Evolutionary conservation across 306 rosid species (phyloP), one percentile per base, ranked within the genome.

Genomic region (Amphicarpaea edgeworthii): DNA sequence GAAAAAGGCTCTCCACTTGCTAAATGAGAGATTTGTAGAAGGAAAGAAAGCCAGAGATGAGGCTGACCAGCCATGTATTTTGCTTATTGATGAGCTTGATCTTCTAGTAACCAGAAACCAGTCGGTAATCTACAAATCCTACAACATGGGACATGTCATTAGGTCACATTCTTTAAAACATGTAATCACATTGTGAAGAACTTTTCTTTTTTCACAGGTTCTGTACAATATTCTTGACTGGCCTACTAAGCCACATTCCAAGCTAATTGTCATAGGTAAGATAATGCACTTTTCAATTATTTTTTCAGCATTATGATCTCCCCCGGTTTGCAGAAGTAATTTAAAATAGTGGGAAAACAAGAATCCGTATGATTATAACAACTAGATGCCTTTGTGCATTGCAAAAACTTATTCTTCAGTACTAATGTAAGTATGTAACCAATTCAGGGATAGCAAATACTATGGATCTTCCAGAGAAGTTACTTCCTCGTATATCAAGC

Each of bases 401-500:
- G 63, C 65, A 47, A 58, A 47, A n/a, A 40, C 79, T 51, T 63
- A 73, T 40, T n/a, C 68, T 65, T 75, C 47, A 12, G 17, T 75
- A 70, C 76, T 73, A 21, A 76, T 55, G 42, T 70, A 20, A 62
- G 71, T 15, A 76, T 55, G 42, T 70, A 20, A 62, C 71, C 16
- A 68, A 46, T 85, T 81, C 85, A 92, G 98, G 98, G 70, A 95
- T 95, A 86, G 97, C 97, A 86, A 95, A 92, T 80, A 95, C 98
- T 47, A 92, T 95, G 98, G 97, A 95, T 79, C 97, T 95, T 76
- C 98, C 97, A 15, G 98, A 95, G 85, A 95, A 95, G 91, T 84
- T 92, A 82, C 96, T 95, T 86, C 98, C 98, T 80, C 96, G 98
- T 42, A 95, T 95, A 81, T 92, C 98, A 81, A 95, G 98, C 68